Percentiles rank a stretch among this genome's conserved stretches.
These are phyloP conservation scores for Hibiscus syriacus DNA, from an alignment of 345 rosid genomes.

Conservation along the genomic window DNA sequence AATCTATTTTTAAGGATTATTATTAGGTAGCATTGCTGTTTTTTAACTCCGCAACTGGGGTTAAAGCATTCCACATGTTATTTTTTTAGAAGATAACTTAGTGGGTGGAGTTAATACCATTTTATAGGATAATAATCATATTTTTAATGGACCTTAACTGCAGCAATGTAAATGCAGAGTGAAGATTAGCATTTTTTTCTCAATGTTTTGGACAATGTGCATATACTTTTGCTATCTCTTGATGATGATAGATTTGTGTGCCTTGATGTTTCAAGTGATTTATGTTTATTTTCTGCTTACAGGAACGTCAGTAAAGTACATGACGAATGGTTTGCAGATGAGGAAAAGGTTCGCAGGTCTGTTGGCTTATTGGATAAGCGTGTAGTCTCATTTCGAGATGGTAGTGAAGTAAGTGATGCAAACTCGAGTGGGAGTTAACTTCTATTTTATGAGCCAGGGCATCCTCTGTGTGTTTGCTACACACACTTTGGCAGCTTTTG, in stretches of 20 bases:
- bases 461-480: background rate
- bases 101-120: background rate
- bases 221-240: background rate
- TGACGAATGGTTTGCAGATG: conserved; percentile 92
- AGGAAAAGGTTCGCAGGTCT: conserved; percentile 54
- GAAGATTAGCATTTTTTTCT: background rate
- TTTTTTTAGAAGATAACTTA: no score
- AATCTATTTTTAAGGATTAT: background rate
- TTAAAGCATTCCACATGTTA: background rate
- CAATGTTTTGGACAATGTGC: background rate
- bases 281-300: conserved; percentile 6
- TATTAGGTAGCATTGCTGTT: background rate
- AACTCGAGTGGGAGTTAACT: background rate
- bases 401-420: conserved; percentile 36
- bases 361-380: conserved; percentile 65
- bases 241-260: background rate
- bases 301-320: conserved; percentile 77
- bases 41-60: background rate
- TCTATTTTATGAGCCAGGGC: background rate
- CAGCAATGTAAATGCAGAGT: background rate
- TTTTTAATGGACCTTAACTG: background rate
- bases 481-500: background rate
- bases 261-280: background rate
- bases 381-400: conserved; percentile 31
- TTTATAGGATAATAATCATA: background rate